Percentiles rank a stretch among this genome's conserved stretches.
phyloP scores from a whole-genome alignment of 2,329 filamentous ascomycete species.

The Cladosporium velox region DNA sequence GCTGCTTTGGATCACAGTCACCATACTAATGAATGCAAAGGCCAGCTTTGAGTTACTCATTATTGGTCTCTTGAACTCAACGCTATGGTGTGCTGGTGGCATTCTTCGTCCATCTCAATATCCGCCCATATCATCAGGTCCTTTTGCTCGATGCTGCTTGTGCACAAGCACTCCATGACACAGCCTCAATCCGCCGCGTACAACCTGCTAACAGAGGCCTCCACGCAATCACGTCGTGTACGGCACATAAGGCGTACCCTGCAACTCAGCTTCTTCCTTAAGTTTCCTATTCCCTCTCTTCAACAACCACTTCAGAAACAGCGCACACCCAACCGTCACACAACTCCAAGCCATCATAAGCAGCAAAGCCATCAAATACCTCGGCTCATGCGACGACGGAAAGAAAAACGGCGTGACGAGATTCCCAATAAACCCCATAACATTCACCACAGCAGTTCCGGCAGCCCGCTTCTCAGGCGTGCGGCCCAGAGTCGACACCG shows the following conservation, averaged over 20 bases:
- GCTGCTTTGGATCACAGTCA: background rate
- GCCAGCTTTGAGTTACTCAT: background rate
- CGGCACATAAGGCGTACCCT: background rate
- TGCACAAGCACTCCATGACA: background rate
- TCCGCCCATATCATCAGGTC: background rate
- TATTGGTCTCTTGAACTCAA: too few relatives aligned
- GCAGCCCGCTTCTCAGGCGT: conserved; percentile 50
- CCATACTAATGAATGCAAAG: background rate
- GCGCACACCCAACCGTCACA: conserved; percentile 5
- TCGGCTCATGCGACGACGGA: conserved; percentile 19
- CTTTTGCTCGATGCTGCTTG: background rate
- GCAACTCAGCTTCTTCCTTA: background rate
- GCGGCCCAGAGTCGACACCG: conserved; percentile 36
- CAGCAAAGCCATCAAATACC: conserved; percentile 16
- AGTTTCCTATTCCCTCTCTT: conserved; percentile 17
- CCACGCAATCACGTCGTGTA: background rate
- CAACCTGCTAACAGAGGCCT: background rate
- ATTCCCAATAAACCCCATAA: conserved; percentile 45
- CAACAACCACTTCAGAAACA: conserved; percentile 11
- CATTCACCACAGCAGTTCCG: conserved; percentile 53
- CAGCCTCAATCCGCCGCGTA: too few relatives aligned
- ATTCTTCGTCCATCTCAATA: background rate
- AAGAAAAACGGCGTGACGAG: conserved; percentile 47
- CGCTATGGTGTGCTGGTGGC: background rate
- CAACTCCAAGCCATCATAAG: conserved; percentile 19